phyloP scores from a whole-genome alignment of 2,329 filamentous ascomycete genomes.

The Cadophora malorum region DNA sequence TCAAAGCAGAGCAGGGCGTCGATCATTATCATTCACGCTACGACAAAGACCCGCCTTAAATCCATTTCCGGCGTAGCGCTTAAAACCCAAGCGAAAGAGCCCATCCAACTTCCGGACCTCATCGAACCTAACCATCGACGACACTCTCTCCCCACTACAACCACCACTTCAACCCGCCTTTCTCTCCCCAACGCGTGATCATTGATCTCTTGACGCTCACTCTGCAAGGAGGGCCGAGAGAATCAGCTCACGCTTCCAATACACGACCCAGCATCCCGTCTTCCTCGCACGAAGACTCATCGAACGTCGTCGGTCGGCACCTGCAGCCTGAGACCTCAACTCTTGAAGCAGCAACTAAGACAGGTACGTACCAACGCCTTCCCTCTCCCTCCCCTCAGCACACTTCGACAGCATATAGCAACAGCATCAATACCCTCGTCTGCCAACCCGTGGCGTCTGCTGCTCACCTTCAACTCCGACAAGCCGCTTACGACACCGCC shows the following conservation, averaged over 20 bases:
- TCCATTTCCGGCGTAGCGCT: not conserved
- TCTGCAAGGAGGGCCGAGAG: slow-evolving; percentile 29
- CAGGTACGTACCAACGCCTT: slow-evolving; percentile 34
- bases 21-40: slow-evolving; percentile 1
- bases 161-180: slow-evolving; percentile 18
- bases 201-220: slow-evolving; percentile 27
- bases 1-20: not conserved
- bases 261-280: slow-evolving; percentile 11
- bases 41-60: slow-evolving; percentile 5
- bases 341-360: slow-evolving; percentile 30
- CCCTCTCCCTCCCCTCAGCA: slow-evolving; percentile 12
- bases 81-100: slow-evolving; percentile 1
- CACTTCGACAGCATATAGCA: slow-evolving; percentile 13
- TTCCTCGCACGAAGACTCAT: slow-evolving; percentile 22
- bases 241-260: slow-evolving; percentile 22
- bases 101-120: not conserved
- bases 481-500: slow-evolving; percentile 30
- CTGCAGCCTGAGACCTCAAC: slow-evolving; percentile 21
- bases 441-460: slow-evolving; percentile 9
- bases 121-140: slow-evolving; percentile 11
- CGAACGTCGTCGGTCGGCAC: slow-evolving; percentile 32
- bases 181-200: slow-evolving; percentile 29
- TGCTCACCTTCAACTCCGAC: slow-evolving; percentile 3
- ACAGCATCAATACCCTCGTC: slow-evolving; percentile 5
- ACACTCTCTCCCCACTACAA: slow-evolving; percentile 31